Percentiles rank a stretch among this genome's conserved stretches.
Conservation (phyloP, 306 rosid species). For the Trifolium subterraneum region DNA sequence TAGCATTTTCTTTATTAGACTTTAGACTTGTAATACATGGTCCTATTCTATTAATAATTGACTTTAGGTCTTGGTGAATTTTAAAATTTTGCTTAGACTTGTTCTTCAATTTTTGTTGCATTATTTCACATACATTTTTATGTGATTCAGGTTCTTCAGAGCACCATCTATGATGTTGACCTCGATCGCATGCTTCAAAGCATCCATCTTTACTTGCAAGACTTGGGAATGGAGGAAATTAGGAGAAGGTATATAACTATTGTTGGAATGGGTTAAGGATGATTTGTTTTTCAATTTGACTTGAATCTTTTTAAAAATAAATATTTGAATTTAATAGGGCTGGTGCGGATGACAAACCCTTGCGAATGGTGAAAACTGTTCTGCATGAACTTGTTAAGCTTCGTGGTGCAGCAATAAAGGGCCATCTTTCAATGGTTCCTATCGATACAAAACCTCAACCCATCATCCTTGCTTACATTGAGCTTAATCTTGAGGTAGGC, state of each 20-base stretch:
- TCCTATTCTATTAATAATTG: slow-evolving; percentile 20
- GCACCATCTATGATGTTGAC: slow-evolving; percentile 93
- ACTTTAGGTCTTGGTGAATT: neutral
- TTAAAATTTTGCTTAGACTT: slow-evolving; percentile 13
- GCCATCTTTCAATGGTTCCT: slow-evolving; percentile 99
- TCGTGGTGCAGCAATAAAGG: slow-evolving; percentile 98
- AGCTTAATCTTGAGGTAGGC: slow-evolving; percentile 94
- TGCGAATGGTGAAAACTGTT: slow-evolving; percentile 98
- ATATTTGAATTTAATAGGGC: slow-evolving; percentile 60
- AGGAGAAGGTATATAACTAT: slow-evolving; percentile 76
- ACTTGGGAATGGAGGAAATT: slow-evolving; percentile 99
- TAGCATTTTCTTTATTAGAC: neutral
- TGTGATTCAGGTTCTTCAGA: slow-evolving; percentile 87
- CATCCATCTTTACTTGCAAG: slow-evolving; percentile 95
- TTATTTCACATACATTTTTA: slow-evolving; percentile 20
- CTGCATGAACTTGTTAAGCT: slow-evolving; percentile 99
- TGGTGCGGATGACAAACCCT: slow-evolving; percentile 99
- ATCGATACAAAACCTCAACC: slow-evolving; percentile 98
- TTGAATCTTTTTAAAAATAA: slow-evolving; percentile 24
- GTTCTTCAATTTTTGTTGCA: neutral
- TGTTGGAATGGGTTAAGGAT: slow-evolving; percentile 31
- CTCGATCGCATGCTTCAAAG: slow-evolving; percentile 97
- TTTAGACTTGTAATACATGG: neutral
- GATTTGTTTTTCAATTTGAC: neutral
- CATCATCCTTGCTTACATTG: slow-evolving; percentile 97